Conservation (phyloP, 805 yeast genomes). For the Candida stauntonica region DNA sequence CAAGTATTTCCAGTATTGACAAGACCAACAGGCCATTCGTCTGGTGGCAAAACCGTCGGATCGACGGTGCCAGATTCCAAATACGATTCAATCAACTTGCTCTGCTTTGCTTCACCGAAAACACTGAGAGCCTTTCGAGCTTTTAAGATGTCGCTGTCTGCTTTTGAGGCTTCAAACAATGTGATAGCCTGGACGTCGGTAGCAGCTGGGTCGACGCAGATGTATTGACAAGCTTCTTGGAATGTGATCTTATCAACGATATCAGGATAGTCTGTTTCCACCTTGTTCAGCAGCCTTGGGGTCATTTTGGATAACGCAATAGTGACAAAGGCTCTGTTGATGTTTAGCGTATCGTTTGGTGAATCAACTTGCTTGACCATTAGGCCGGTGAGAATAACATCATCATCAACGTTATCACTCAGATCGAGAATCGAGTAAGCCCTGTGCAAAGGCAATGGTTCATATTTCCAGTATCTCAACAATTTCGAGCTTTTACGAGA, state of each 20-base stretch:
- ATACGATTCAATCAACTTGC: conserved; percentile 52
- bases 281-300: conserved; percentile 49
- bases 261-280: conserved; percentile 35
- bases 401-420: conserved; percentile 54
- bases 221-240: conserved; percentile 40
- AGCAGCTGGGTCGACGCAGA: conserved; percentile 49
- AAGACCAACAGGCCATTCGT: conserved; percentile 84
- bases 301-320: conserved; percentile 58
- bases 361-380: conserved; percentile 57
- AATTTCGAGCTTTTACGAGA: conserved; percentile 35
- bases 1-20: conserved; percentile 96
- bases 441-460: conserved; percentile 41
- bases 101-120: conserved; percentile 50
- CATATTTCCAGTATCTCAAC: conserved; percentile 38
- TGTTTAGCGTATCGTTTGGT: conserved; percentile 36
- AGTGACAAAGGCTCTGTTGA: conserved; percentile 55
- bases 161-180: conserved; percentile 40
- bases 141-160: conserved; percentile 45
- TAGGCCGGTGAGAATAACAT: conserved; percentile 70
- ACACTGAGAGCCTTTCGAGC: conserved; percentile 54
- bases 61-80: conserved; percentile 61
- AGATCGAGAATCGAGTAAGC: conserved; percentile 53
- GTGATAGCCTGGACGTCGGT: conserved; percentile 54
- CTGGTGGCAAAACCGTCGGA: conserved; percentile 52
- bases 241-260: conserved; percentile 26